These are phyloP conservation scores for Aspergillus sp. DNA, from an alignment of 2,329 filamentous ascomycete species.

Conservation along the genomic window DNA sequence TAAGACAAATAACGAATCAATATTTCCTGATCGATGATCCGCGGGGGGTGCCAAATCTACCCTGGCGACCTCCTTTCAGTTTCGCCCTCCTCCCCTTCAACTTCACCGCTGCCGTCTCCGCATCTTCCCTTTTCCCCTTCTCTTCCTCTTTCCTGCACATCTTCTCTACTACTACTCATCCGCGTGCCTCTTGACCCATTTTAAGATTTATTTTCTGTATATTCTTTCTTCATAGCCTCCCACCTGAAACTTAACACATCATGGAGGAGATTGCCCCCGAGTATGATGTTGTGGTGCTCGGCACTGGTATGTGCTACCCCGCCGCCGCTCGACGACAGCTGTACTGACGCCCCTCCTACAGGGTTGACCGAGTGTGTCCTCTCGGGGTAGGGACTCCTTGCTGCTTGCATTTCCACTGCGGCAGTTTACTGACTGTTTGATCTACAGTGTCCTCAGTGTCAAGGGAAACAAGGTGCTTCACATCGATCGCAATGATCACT, in stretches of 20 bases:
- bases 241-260: constrained; percentile 36
- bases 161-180: neutral
- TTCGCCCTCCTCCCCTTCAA: constrained; percentile 18
- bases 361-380: constrained; percentile 98
- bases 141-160: constrained; percentile 11
- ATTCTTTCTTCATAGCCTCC: constrained; percentile 15
- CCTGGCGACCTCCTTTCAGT: constrained; percentile 10
- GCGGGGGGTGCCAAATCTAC: constrained; percentile 18
- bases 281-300: constrained; percentile 98
- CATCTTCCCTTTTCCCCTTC: constrained; percentile 23
- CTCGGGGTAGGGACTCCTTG: constrained; percentile 69
- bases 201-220: constrained; percentile 12
- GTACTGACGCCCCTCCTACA: constrained; percentile 46
- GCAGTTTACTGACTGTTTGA: constrained; percentile 22
- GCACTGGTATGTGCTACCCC: constrained; percentile 71
- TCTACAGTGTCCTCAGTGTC: constrained; percentile 81
- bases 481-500: constrained; percentile 98
- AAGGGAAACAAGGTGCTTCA: constrained; percentile 99
- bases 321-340: constrained; percentile 34
- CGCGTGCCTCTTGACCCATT: constrained; percentile 15
- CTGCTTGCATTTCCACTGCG: constrained; percentile 12
- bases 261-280: constrained; percentile 99
- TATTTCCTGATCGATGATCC: constrained; percentile 20
- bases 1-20: constrained; percentile 8
- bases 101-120: constrained; percentile 22